A percentile compares a stretch with the other conserved stretches of the same genome.
phyloP scores from a whole-genome alignment of 129 eudicot genomes.

The Chrysanthemum seticuspe region DNA sequence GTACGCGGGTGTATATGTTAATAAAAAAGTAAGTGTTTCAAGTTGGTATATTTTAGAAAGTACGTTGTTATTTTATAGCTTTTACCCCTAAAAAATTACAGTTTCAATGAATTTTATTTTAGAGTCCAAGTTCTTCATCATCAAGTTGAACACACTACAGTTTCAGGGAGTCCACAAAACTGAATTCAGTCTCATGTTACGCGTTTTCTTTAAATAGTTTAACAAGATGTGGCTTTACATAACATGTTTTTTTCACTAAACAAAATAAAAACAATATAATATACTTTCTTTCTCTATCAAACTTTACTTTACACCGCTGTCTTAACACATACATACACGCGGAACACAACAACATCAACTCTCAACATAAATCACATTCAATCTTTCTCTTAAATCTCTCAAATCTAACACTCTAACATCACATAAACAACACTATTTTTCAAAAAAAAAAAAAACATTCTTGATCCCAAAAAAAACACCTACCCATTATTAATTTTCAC shows the following conservation, averaged over 20 bases:
- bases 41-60: no score
- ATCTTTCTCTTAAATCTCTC: conserved; percentile 5
- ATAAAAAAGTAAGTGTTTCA: no score
- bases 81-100: no score
- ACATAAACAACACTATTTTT: neutral
- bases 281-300: conserved; percentile 27
- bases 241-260: neutral
- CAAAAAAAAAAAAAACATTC: neutral
- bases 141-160: no score
- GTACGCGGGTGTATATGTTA: no score
- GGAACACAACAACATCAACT: conserved; percentile 22
- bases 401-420: conserved; percentile 9
- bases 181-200: neutral
- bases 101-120: no score
- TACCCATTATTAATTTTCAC: conserved; percentile 9
- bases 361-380: conserved; percentile 16
- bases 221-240: neutral
- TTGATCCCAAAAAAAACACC: neutral
- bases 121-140: no score
- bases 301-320: conserved; percentile 37
- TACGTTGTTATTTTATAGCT: no score
- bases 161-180: no score
- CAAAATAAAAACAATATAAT: neutral
- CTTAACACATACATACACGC: conserved; percentile 21
- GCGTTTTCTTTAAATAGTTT: neutral